phyloP scores from a whole-genome alignment of 768 basidiomycete genomes.

The Phylloporus sp. region DNA sequence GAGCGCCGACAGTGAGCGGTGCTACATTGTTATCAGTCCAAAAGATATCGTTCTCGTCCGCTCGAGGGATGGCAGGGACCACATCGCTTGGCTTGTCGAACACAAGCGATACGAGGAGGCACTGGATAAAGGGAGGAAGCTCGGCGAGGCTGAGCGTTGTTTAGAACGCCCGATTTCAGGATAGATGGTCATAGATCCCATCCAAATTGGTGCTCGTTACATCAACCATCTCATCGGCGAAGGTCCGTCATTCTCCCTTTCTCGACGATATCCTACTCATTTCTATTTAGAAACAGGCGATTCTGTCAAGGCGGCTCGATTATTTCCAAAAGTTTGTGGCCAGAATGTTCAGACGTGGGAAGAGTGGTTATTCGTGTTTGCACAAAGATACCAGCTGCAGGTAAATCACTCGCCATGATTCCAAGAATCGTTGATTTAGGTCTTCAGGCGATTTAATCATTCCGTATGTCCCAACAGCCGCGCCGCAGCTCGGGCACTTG shows the following conservation, averaged over 20 bases:
- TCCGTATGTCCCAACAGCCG: constrained; percentile 79
- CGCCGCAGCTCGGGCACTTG: constrained; percentile 73
- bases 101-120: constrained; percentile 85
- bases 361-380: constrained; percentile 89
- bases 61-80: constrained; percentile 83
- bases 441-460: constrained; percentile 75
- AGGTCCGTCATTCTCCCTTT: constrained; percentile 43
- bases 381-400: constrained; percentile 72
- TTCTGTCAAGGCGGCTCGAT: constrained; percentile 72
- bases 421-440: background rate
- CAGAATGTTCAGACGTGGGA: constrained; percentile 86
- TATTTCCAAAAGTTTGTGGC: constrained; percentile 83
- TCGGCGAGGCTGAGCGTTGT: constrained; percentile 31
- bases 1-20: constrained; percentile 41
- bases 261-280: background rate
- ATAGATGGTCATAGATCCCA: constrained; percentile 55
- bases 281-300: constrained; percentile 37
- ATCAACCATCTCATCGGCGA: constrained; percentile 79
- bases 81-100: constrained; percentile 90
- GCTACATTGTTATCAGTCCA: constrained; percentile 83
- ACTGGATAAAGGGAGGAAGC: constrained; percentile 68
- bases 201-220: constrained; percentile 79
- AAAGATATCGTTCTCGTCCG: constrained; percentile 80
- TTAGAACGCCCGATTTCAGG: constrained; percentile 34
- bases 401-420: constrained; percentile 37